Conservation (phyloP, 2,329 filamentous ascomycete genomes). For the Lachnellula cervina region DNA sequence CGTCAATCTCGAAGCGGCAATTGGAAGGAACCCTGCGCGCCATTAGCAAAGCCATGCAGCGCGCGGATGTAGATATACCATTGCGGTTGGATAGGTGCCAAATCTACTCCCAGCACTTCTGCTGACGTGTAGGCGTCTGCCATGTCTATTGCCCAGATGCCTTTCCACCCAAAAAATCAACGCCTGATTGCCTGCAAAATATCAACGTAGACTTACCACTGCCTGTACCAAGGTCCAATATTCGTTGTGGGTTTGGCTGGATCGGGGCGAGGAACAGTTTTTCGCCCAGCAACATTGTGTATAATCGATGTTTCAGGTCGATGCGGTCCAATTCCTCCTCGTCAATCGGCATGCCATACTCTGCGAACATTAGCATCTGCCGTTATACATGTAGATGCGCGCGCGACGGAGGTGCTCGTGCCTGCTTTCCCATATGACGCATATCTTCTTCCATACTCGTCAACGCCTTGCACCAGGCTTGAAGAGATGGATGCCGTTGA, state of each 20-base stretch:
- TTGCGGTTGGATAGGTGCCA: slow-evolving; percentile 30
- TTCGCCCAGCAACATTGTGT: slow-evolving; percentile 24
- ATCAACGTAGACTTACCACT: too few species aligned
- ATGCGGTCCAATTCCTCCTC: slow-evolving; percentile 38
- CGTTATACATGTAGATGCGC: too few species aligned
- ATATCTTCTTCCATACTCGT: slow-evolving; percentile 26
- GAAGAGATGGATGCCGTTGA: slow-evolving; percentile 19
- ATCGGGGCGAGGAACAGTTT: slow-evolving; percentile 26
- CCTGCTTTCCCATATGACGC: slow-evolving; percentile 23
- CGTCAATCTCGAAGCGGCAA: slow-evolving; percentile 48
- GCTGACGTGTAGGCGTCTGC: slow-evolving; percentile 30
- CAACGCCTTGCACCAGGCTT: slow-evolving; percentile 17
- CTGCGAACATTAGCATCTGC: slow-evolving; percentile 15
- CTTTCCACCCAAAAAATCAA: too few species aligned
- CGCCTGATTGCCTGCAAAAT: too few species aligned
- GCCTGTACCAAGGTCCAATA: slow-evolving; percentile 32
- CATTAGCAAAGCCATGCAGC: too few species aligned
- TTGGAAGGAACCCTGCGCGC: slow-evolving; percentile 38
- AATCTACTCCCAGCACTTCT: slow-evolving; percentile 29
- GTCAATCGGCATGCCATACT: slow-evolving; percentile 39
- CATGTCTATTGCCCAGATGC: slow-evolving; percentile 24
- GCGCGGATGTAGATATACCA: slow-evolving; percentile 6
- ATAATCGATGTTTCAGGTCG: slow-evolving; percentile 37
- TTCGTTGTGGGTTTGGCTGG: slow-evolving; percentile 25
- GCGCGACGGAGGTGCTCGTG: background rate